A percentile compares a stretch with the other conserved stretches of the same genome.
phyloP scores from a whole-genome alignment of 768 basidiomycete genomes.

The Rhodosporidiobolus sp. region DNA sequence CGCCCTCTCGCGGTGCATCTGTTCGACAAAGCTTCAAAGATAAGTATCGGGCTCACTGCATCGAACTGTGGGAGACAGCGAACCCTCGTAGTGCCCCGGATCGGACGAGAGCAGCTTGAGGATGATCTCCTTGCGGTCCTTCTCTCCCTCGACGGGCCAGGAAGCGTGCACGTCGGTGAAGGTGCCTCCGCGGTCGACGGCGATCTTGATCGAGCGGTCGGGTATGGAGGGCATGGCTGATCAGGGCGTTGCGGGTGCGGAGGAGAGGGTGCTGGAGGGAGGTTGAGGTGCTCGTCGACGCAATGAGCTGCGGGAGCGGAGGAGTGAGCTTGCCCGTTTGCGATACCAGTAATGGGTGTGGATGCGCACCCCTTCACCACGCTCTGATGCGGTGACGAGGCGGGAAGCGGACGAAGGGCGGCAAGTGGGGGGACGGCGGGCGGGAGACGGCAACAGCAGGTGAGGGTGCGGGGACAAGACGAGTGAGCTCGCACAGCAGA shows the following conservation, averaged over 20 bases:
- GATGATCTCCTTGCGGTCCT: slow-evolving; percentile 70
- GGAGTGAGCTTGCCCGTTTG: too few relatives aligned
- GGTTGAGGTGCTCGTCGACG: too few relatives aligned
- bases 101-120: slow-evolving; percentile 91
- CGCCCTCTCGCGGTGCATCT: slow-evolving; percentile 65
- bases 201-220: slow-evolving; percentile 1
- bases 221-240: not conserved
- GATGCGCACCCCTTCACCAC: too few relatives aligned
- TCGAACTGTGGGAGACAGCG: too few relatives aligned
- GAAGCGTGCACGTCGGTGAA: slow-evolving; percentile 86
- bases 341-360: too few relatives aligned
- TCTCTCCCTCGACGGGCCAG: slow-evolving; percentile 54
- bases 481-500: not conserved
- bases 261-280: not conserved
- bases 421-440: not conserved
- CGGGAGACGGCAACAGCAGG: not conserved
- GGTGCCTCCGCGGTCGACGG: slow-evolving; percentile 59
- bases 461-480: not conserved
- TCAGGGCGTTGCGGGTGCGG: not conserved
- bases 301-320: too few relatives aligned
- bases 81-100: slow-evolving; percentile 69
- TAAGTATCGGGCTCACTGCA: too few relatives aligned
- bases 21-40: too few relatives aligned
- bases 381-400: not conserved
- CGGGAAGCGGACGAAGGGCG: not conserved